Conservation (phyloP, 2,329 filamentous ascomycete species). For the Diaporthe vexans region DNA sequence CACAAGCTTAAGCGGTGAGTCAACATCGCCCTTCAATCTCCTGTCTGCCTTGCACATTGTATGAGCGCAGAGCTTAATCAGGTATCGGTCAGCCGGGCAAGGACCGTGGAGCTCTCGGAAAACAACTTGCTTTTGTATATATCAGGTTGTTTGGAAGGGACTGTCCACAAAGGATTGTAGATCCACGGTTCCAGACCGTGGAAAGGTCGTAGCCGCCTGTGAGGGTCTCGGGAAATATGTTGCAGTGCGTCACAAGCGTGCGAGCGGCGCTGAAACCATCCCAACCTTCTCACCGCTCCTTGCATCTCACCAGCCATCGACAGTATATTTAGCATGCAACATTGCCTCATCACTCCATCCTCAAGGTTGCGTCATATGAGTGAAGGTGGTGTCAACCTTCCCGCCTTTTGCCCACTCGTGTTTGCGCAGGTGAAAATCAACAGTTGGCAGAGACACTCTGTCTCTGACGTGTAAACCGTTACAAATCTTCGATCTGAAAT, state of each 20-base stretch:
- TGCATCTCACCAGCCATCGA: not conserved
- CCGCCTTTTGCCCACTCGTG: not conserved
- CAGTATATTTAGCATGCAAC: not conserved
- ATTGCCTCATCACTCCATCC: not conserved
- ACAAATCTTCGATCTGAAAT: conserved; percentile 11
- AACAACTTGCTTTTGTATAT: not conserved
- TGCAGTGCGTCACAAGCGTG: conserved; percentile 27
- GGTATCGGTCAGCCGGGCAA: not conserved
- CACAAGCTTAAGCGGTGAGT: not conserved
- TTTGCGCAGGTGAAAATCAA: not conserved
- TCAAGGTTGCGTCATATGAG: not conserved
- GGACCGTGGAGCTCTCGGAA: not conserved
- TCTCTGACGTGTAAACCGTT: conserved; percentile 5
- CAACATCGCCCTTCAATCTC: not conserved
- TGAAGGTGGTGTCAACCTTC: conserved; percentile 17
- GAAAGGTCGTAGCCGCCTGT: not conserved
- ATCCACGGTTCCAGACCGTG: not conserved
- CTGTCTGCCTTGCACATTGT: not conserved
- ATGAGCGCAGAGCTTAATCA: not conserved
- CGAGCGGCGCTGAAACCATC: conserved; percentile 5
- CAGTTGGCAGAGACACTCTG: not conserved
- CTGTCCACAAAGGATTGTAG: not conserved
- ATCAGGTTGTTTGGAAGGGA: not conserved
- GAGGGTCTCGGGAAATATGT: conserved; percentile 14
- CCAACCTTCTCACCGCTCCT: conserved; percentile 16